Conservation (phyloP, 2,329 filamentous ascomycete genomes). For the Botrytis hyacinthi region DNA sequence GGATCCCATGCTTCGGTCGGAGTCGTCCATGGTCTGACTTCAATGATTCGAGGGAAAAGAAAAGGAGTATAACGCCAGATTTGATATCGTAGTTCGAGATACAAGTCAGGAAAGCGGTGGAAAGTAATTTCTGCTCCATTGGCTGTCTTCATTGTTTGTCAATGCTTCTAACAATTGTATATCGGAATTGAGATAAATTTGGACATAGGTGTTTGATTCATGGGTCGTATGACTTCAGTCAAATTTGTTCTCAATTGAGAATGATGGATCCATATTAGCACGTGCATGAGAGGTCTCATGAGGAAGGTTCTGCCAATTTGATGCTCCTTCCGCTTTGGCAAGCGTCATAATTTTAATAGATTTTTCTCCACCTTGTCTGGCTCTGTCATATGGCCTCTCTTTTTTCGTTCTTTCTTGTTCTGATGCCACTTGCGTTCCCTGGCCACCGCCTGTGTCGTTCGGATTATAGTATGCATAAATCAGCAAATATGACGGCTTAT, state of each 20-base stretch:
- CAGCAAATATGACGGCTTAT: not conserved
- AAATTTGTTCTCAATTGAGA: not conserved
- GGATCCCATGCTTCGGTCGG: slow-evolving; percentile 5
- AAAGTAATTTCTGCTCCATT: not conserved
- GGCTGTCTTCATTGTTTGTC: not conserved
- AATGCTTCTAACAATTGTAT: not conserved
- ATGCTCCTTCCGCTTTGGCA: not conserved
- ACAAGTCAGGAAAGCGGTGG: not conserved
- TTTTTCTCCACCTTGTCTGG: not conserved
- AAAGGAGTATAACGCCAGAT: not conserved
- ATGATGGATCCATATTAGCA: not conserved
- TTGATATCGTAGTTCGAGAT: not conserved
- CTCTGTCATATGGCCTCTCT: too few species aligned
- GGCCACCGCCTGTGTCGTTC: not conserved
- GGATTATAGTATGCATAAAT: not conserved
- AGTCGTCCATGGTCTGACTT: slow-evolving; percentile 4
- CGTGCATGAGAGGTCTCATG: not conserved
- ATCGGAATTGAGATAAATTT: not conserved
- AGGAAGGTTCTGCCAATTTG: not conserved
- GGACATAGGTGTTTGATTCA: not conserved
- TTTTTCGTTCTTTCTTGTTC: too few species aligned
- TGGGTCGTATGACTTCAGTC: not conserved
- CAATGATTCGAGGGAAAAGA: slow-evolving; percentile 14
- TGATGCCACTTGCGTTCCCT: not conserved
- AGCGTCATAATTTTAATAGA: too few species aligned